A percentile compares a stretch with the other conserved stretches of the same genome.
Conservation (phyloP, 2,329 filamentous ascomycete genomes). For the Claviceps pusilla region DNA sequence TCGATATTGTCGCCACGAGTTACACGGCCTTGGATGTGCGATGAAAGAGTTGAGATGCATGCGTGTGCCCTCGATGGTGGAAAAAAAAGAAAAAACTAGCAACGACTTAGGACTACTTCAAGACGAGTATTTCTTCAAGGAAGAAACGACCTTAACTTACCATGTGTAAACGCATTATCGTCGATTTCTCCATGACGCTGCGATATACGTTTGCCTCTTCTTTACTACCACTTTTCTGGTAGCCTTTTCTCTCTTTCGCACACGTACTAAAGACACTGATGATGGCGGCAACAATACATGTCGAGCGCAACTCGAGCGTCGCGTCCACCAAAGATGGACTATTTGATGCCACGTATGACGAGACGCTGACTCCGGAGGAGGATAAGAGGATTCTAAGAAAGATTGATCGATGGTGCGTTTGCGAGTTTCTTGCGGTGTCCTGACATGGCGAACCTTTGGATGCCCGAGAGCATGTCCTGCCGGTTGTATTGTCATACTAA, state of each 20-base stretch:
- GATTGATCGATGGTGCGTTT: constrained; percentile 42
- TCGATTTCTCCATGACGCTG: no score
- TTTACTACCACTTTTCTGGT: neutral
- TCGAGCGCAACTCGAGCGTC: neutral
- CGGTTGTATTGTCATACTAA: neutral
- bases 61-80: no score
- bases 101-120: no score
- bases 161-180: no score
- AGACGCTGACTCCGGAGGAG: constrained; percentile 12
- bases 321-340: neutral
- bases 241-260: neutral
- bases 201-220: neutral
- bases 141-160: no score
- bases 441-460: neutral
- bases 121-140: no score
- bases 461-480: neutral
- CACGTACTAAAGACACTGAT: neutral
- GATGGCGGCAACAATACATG: neutral
- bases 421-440: neutral
- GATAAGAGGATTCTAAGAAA: constrained; percentile 40
- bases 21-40: no score
- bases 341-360: neutral
- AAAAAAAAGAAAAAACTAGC: neutral
- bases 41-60: no score
- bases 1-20: no score